Base-by-base conservation (phyloP, 805 yeast genomes). In the Metschnikowia orientalis region DNA sequence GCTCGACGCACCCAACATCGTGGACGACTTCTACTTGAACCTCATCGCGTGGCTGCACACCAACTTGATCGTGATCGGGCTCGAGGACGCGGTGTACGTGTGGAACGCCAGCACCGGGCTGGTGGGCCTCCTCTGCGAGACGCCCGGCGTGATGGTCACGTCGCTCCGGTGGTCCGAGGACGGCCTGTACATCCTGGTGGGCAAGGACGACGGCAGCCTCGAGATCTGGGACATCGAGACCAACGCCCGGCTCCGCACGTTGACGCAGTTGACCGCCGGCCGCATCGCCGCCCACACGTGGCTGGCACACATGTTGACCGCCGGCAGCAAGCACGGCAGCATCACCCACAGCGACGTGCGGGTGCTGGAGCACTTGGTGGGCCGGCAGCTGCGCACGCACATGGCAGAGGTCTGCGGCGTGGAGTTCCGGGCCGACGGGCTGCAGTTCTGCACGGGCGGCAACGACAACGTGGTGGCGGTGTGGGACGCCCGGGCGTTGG, bases 151-250 rank as follows among this genome's bases (percentile, higher is more conserved):
- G 32, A 48, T 67, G 27, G 79, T 85, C 5, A 67, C 89, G 1
- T 81, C 95, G 11, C 69, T 92, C 4, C 72, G 78, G 44, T 92
- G 97, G 97, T 82, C 95, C 4, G 83, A 81, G 21, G 97, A 89
- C 56, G 92, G 95, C 2, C 76, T 81, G 11, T 87, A 87, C 51
- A 65, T 92, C 12, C 79, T 95, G 0, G 75, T 92, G 11, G 97
- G 96, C 6, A 73, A 76, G 44, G 81, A 79, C 30, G 84, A 85
- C 48, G 97, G 98, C 1, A 64, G 75, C 9, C 68, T 88, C 13
- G 96, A 90, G 59, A 81, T 92, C 37, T 92, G 97, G 96, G 97
- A 92, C 58, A 79, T 84, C 17, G 95, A 83, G 47, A 73, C 82
- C 5, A 73, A 70, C 45, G 57, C 80, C n/a, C 77, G 77, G 44